These are phyloP conservation scores for Sclerotinia sclerotiorum DNA, from an alignment of 2,329 filamentous ascomycete genomes.

Conservation along the genomic window DNA sequence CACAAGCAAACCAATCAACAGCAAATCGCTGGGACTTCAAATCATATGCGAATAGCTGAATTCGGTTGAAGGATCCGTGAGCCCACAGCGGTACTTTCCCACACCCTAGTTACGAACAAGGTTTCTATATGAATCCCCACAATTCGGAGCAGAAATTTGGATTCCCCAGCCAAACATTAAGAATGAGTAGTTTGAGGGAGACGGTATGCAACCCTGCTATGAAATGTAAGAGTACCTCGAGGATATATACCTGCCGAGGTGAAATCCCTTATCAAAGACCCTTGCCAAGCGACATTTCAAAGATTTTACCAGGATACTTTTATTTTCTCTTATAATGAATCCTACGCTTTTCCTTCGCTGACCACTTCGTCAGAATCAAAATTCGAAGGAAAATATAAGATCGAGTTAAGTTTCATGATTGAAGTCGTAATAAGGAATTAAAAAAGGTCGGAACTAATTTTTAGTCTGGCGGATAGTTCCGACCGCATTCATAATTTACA, in stretches of 20 bases:
- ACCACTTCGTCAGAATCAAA: not conserved
- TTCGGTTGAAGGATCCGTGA: not conserved
- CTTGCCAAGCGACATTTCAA: not conserved
- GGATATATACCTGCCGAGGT: not conserved
- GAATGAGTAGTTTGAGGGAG: not conserved
- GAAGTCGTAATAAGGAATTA: constrained; percentile 2
- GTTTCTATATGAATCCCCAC: not conserved
- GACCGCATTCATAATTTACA: not conserved
- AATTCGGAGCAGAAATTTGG: constrained; percentile 7
- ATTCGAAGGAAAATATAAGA: not conserved
- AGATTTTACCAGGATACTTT: constrained; percentile 1
- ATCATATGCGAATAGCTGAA: not conserved
- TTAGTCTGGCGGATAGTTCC: not conserved
- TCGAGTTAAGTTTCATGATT: not conserved
- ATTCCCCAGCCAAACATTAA: not conserved
- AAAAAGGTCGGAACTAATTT: not conserved
- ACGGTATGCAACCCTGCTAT: not conserved
- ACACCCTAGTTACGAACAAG: not conserved
- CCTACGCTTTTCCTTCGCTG: not conserved
- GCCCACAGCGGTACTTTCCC: not conserved
- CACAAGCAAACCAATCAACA: constrained; percentile 1
- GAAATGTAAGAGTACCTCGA: not conserved
- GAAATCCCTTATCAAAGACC: not conserved
- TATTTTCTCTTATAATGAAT: not conserved
- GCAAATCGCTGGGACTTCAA: not conserved